Evolutionary conservation across 2,329 filamentous ascomycete species (phyloP), one percentile per base, ranked within the genome.

Genomic region (Onygenales sp.): DNA sequence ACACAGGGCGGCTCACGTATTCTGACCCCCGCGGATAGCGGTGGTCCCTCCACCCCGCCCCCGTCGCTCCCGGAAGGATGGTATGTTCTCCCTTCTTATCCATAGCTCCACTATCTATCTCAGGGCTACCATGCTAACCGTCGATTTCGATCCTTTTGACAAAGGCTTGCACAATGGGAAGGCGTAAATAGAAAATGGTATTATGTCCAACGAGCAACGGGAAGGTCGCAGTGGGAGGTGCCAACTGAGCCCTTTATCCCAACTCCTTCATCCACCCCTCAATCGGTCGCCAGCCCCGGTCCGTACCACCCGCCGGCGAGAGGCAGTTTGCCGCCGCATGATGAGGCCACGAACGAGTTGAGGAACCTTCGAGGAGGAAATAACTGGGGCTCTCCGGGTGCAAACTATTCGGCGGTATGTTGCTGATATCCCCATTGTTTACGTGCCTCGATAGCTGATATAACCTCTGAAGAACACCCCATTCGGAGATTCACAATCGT

Each of bases 161-260:
- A 11, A 51, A 71, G 68, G 68, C 63, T 70, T 33, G 65, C 68
- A 32, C 68, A 71, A 52, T 70, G 68, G 67, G 68, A 71, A 53
- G 67, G 68, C 36, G 60, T 66, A 31, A 62, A 62, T 31, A 63
- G 66, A 34, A 63, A 65, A 57, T 71, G 68, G 63, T 71, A 71
- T 57, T 71, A 65, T 51, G 69, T 71, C 39, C 67, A 71, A 51
- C 62, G 67, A 48, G 65, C 67, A 42, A 71, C 68, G 9, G 69
- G 67, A 36, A 65, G 65, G 48, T 67, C 67, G 6, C 67, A 69
- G 59, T 71, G 69, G 69, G 67, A 70, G 6, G 59, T 71, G n/a
- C 69, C 69, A 6, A 70, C 68, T 14, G 66, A 71, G 54, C 68
- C 67, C 31, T 65, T 67, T 40, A 60, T 68, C 40, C 61, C 70